Evolutionary conservation across 2,329 filamentous ascomycete species (phyloP), one percentile per base, ranked within the genome.

Genomic region (Triangularia setosa): DNA sequence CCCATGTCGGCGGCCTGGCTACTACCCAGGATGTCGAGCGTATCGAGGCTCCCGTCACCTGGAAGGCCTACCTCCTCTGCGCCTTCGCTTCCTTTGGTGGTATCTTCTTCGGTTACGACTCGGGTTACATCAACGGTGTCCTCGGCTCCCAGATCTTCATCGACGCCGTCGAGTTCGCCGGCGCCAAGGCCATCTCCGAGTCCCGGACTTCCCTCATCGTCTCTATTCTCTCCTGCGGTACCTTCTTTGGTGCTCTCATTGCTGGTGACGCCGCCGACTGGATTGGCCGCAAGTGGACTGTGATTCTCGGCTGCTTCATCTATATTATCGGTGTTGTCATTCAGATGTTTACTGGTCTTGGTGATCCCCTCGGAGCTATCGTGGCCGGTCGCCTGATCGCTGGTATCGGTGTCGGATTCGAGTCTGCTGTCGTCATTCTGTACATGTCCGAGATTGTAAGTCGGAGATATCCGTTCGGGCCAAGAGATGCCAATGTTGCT

Each of bases 391-490:
- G 90, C 83, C 79, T 93, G 64, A 78, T 94, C 71, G 88, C 90
- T 57, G 91, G 91, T 75, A 75, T 92, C 63, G 91, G 91, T 82
- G 90, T 93, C 72, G 91, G 90, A 73, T 92, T 92, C 75, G 89
- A 91, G 70, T 92, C 89, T 8, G 89, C 90, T 72, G 87, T 92
- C 72, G 87, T 93, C 76, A 91, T 93, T 73, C 82, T 93, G 66
- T 93, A 95, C 85, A 94, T 95, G 91, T 92, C 89, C 58, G 91
- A 93, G 79, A 91, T 93, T 74, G 82, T 81, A 77, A 80, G 75
- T 78, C 27, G 48, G 16, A 30, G 8, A 25, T 53, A 12, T 12
- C 0, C 11, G 28, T 24, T 1, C 9, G 14, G 16, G 12, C 52
- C 27, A 28, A 33, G 55, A 35, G 7, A 23, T 9, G 55, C 53